phyloP scores from a whole-genome alignment of 2,329 filamentous ascomycete genomes.

The Fusarium sp. region DNA sequence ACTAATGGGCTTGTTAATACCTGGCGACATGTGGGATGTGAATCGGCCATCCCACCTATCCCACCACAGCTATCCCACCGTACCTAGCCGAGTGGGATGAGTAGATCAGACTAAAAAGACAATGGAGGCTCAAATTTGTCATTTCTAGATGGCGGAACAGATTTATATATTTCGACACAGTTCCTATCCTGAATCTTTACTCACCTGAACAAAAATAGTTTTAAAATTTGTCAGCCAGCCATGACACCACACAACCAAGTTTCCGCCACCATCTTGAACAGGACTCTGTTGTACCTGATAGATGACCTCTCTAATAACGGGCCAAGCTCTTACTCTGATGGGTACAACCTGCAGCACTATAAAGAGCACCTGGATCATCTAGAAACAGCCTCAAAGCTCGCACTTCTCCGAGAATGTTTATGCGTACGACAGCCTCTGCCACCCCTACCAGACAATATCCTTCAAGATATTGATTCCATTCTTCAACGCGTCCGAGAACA shows the following conservation, averaged over 20 bases:
- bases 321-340: background rate
- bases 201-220: too few relatives aligned
- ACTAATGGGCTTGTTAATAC: background rate
- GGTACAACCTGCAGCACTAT: constrained; percentile 20
- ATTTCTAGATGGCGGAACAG: background rate
- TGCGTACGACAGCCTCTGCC: constrained; percentile 37
- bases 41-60: constrained; percentile 3
- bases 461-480: constrained; percentile 31
- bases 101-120: background rate
- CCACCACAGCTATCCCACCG: background rate
- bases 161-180: background rate
- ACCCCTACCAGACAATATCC: constrained; percentile 6
- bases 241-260: background rate
- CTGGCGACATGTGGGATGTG: background rate
- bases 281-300: constrained; percentile 18
- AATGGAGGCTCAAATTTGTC: constrained; percentile 8
- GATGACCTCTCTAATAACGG: constrained; percentile 14
- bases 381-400: constrained; percentile 29
- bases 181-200: too few relatives aligned
- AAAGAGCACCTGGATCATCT: constrained; percentile 30
- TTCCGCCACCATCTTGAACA: constrained; percentile 10
- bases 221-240: accelerated
- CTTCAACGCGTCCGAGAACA: constrained; percentile 15
- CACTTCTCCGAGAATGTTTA: constrained; percentile 27
- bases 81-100: constrained; percentile 19